Evolutionary conservation across 2,329 filamentous ascomycete genomes (phyloP).

Genomic region (Amesomyces nigricolor): DNA sequence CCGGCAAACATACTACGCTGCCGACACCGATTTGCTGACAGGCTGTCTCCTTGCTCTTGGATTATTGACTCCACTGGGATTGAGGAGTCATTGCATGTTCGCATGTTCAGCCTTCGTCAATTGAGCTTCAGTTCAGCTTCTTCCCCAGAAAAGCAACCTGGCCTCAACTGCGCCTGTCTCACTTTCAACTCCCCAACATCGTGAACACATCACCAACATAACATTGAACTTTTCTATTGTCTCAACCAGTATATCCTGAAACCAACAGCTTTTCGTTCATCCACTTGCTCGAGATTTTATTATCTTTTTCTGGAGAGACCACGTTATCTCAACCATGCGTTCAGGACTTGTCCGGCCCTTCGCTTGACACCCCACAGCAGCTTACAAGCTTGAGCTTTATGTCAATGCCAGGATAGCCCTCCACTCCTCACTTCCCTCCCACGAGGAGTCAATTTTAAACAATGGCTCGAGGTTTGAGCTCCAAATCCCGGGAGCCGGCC

Average conservation of each 20-base stretch:
- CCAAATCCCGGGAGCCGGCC: constrained; percentile 22
- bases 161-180: neutral
- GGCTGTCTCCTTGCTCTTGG: neutral
- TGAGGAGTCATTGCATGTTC: no score
- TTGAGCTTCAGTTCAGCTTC: no score
- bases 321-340: no score
- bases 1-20: neutral
- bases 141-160: no score
- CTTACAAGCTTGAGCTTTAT: neutral
- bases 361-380: no score
- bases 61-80: no score
- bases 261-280: no score
- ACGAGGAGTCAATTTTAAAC: constrained; percentile 12
- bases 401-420: constrained; percentile 4
- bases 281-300: no score
- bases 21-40: neutral
- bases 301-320: no score
- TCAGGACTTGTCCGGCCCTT: no score
- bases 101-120: no score
- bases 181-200: neutral
- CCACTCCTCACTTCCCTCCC: neutral
- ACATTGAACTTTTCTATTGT: neutral
- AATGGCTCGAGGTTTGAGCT: constrained; percentile 31
- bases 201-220: neutral
- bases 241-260: no score